These are phyloP conservation scores for Hyphopichia wangnamkhiaoensis DNA, from an alignment of 1,139 yeast species.

Conservation along the genomic window DNA sequence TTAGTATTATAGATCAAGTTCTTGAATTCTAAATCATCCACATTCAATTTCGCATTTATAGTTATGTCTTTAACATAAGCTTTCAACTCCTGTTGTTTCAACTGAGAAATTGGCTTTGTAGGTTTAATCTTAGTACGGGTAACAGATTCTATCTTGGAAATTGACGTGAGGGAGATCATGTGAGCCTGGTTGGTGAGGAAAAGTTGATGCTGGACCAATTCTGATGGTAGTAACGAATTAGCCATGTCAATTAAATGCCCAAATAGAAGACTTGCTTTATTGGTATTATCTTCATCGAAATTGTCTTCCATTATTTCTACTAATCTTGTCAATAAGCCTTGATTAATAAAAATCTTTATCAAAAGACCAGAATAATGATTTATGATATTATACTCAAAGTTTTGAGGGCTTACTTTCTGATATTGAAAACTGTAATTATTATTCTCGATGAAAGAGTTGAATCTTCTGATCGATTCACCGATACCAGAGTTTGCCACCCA, in stretches of 20 bases:
- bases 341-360: conserved; percentile 52
- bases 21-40: conserved; percentile 74
- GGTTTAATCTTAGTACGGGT: conserved; percentile 20
- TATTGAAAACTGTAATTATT: conserved; percentile 8
- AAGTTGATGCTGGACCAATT: conserved; percentile 18
- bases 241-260: conserved; percentile 64
- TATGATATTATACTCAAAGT: conserved; percentile 23
- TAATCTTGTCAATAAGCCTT: conserved; percentile 56
- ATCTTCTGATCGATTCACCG: conserved; percentile 29
- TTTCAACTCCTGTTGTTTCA: conserved; percentile 15
- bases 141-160: conserved; percentile 16
- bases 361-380: conserved; percentile 68
- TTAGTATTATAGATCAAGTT: conserved; percentile 65
- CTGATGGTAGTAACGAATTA: conserved; percentile 52
- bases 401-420: conserved; percentile 7
- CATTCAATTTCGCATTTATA: conserved; percentile 48
- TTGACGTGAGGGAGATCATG: conserved; percentile 5
- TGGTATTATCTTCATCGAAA: conserved; percentile 43
- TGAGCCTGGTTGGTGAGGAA: conserved; percentile 13
- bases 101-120: conserved; percentile 22
- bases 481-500: conserved; percentile 48
- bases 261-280: conserved; percentile 64
- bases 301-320: conserved; percentile 49
- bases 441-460: conserved; percentile 7
- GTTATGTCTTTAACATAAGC: conserved; percentile 40